Conservation (phyloP, 75 land plant species). For the Selaginella moellendorffii region DNA sequence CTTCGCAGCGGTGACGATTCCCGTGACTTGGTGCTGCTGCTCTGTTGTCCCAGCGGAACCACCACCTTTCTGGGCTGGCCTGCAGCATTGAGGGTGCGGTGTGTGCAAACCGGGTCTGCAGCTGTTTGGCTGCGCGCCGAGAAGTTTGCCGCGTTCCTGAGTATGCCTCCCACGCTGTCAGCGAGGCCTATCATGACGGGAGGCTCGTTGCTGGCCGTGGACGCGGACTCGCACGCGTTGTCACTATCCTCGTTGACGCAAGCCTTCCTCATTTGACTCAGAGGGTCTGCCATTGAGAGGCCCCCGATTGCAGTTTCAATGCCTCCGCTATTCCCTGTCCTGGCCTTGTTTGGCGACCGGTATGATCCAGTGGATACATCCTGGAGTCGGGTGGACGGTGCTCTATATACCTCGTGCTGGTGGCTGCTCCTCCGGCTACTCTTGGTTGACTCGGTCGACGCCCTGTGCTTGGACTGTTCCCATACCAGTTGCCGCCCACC, state of each 20-base stretch:
- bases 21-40: background rate
- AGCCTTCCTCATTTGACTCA: background rate
- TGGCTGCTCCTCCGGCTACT: no score
- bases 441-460: background rate
- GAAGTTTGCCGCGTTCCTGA: slow-evolving; percentile 10
- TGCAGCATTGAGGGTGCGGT: slow-evolving; percentile 26
- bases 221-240: background rate
- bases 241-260: background rate
- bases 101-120: slow-evolving; percentile 19
- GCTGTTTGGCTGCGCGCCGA: slow-evolving; percentile 7
- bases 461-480: background rate
- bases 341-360: background rate
- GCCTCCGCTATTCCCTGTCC: slow-evolving; percentile 7
- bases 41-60: slow-evolving; percentile 8
- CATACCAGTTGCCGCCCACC: background rate
- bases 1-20: background rate
- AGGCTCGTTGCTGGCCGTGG: no score
- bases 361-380: background rate
- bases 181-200: background rate
- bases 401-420: no score
- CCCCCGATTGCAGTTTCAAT: slow-evolving; percentile 7
- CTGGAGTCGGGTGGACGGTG: no score
- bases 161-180: slow-evolving; percentile 3
- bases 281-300: slow-evolving; percentile 7
- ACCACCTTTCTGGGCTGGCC: slow-evolving; percentile 34